phyloP scores from a whole-genome alignment of 441 rosid genomes.

The Pelargonium citronellum region DNA sequence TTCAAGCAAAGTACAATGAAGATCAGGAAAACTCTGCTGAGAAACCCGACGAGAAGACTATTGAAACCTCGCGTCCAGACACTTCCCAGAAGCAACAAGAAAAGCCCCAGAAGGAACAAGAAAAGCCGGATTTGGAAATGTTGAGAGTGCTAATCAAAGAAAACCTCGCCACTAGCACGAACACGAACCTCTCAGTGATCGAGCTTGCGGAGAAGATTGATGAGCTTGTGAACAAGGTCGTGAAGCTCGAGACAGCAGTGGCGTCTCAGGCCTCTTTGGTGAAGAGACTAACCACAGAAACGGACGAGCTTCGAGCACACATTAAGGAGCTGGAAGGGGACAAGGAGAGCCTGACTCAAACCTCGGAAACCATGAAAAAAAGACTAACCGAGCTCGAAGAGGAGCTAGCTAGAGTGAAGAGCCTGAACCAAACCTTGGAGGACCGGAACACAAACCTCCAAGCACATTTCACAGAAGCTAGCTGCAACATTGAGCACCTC shows the following conservation, averaged over 20 bases:
- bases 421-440: constrained; percentile 43
- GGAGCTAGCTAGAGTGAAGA: constrained; percentile 46
- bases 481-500: constrained; percentile 37
- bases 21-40: not conserved
- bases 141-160: constrained; percentile 48
- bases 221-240: constrained; percentile 73
- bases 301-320: constrained; percentile 58
- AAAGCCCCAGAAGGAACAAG: too few relatives aligned
- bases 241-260: constrained; percentile 55
- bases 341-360: constrained; percentile 36
- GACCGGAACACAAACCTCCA: constrained; percentile 46
- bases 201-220: constrained; percentile 82
- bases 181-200: constrained; percentile 38
- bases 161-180: constrained; percentile 32
- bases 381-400: constrained; percentile 60
- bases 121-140: too few relatives aligned
- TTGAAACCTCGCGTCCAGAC: not conserved
- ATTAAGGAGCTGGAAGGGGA: constrained; percentile 57
- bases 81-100: too few relatives aligned
- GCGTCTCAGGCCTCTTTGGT: constrained; percentile 62
- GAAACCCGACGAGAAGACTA: not conserved
- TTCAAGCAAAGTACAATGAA: constrained; percentile 19
- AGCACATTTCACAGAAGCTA: constrained; percentile 48
- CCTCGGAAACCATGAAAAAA: constrained; percentile 35
- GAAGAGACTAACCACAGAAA: constrained; percentile 48